Evolutionary conservation across 306 rosid genomes (phyloP).

Genomic region (Erythrophleum fordii): DNA sequence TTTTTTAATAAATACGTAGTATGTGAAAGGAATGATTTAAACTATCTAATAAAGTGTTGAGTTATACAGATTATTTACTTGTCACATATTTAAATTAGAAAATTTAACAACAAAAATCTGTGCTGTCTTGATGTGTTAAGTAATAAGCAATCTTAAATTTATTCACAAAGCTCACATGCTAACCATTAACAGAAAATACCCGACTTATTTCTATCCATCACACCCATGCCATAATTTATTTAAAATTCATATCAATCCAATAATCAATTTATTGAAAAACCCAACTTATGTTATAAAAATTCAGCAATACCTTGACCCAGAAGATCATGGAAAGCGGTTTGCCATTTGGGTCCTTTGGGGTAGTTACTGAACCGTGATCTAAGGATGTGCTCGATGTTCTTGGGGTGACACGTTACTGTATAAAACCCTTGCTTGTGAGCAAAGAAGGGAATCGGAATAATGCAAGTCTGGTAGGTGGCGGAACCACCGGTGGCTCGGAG

Average conservation of each 20-base stretch:
- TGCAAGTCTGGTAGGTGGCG: slow-evolving; percentile 84
- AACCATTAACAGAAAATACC: neutral
- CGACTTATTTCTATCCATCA: neutral
- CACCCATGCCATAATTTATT: neutral
- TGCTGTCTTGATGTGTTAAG: neutral
- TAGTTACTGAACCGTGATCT: slow-evolving; percentile 80
- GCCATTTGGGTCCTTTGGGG: slow-evolving; percentile 91
- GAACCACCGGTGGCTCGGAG: slow-evolving; percentile 58
- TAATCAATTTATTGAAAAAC: too few relatives aligned
- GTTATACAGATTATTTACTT: too few relatives aligned
- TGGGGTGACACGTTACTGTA: slow-evolving; percentile 80
- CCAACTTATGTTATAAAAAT: neutral
- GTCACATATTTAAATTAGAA: too few relatives aligned
- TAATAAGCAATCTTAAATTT: too few relatives aligned
- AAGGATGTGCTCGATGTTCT: slow-evolving; percentile 83
- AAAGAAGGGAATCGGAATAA: slow-evolving; percentile 74
- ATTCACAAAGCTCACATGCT: neutral
- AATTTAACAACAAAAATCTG: too few relatives aligned
- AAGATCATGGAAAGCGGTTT: slow-evolving; percentile 86
- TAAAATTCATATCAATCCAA: neutral
- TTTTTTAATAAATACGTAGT: too few relatives aligned
- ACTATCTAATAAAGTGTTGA: neutral
- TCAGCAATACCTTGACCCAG: slow-evolving; percentile 70
- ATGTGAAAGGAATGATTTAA: too few relatives aligned
- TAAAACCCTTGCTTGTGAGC: slow-evolving; percentile 65